A percentile compares a stretch with the other conserved stretches of the same genome.
These are phyloP conservation scores for Eucalyptus albens DNA, from an alignment of 345 rosid species.

Conservation along the genomic window DNA sequence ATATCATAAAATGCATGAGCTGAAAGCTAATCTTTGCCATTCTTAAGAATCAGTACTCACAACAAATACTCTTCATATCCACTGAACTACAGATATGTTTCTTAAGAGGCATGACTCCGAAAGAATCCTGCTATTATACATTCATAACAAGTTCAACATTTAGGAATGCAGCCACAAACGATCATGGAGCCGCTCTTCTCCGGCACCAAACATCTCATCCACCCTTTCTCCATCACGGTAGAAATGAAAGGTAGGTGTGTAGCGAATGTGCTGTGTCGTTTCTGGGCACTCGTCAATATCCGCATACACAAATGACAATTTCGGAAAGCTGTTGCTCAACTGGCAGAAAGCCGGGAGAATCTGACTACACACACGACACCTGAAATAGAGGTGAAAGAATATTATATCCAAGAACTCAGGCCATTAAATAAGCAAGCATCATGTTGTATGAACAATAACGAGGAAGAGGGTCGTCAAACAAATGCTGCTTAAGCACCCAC, in stretches of 20 bases:
- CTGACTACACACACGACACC: constrained; percentile 87
- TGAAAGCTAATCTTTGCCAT: neutral
- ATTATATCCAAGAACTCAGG: neutral
- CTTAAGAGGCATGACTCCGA: neutral
- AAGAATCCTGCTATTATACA: neutral
- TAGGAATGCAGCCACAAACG: constrained; percentile 91
- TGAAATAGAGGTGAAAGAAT: constrained; percentile 2
- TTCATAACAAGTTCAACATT: neutral
- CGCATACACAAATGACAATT: constrained; percentile 63
- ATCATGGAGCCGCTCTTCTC: constrained; percentile 82
- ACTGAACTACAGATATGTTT: neutral
- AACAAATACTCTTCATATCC: neutral
- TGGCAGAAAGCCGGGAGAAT: constrained; percentile 60
- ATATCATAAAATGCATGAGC: neutral
- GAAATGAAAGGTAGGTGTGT: constrained; percentile 88
- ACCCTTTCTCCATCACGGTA: constrained; percentile 79
- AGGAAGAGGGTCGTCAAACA: neutral
- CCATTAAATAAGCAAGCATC: neutral
- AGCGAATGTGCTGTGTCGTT: constrained; percentile 71
- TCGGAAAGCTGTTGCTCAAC: constrained; percentile 56
- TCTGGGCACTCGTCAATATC: constrained; percentile 95
- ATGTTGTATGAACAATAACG: neutral
- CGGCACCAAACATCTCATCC: constrained; percentile 92
- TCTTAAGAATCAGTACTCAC: neutral
- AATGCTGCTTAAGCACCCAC: neutral